Evolutionary conservation across 1,284 basidiomycete species (phyloP).

Genomic region (Ganoderma lingzhi): DNA sequence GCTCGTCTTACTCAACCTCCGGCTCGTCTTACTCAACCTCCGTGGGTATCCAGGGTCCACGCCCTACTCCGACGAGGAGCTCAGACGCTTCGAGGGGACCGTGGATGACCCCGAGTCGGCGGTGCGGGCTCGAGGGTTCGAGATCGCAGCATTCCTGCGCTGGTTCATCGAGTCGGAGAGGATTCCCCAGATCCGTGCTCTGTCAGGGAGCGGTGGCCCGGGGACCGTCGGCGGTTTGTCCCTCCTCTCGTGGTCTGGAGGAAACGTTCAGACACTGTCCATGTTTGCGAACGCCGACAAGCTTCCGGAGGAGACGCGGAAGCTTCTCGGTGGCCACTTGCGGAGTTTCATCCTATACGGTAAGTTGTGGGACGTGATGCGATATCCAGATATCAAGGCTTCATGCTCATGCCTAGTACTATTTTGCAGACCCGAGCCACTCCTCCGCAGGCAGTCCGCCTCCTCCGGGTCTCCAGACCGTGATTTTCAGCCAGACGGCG

Average conservation of each 20-base stretch:
- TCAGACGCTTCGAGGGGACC: conserved; percentile 18
- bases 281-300: conserved; percentile 36
- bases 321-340: conserved; percentile 30
- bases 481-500: neutral
- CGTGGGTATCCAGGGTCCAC: conserved; percentile 44
- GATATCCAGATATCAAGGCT: neutral
- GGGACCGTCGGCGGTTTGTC: conserved; percentile 34
- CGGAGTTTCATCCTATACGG: conserved; percentile 37
- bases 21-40: conserved; percentile 42
- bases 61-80: conserved; percentile 34
- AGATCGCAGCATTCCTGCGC: conserved; percentile 39
- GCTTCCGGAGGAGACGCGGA: conserved; percentile 28
- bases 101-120: conserved; percentile 21
- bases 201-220: neutral
- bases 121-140: conserved; percentile 32
- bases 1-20: conserved; percentile 42
- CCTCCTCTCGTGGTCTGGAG: conserved; percentile 40
- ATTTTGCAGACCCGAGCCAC: conserved; percentile 11
- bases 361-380: conserved; percentile 14
- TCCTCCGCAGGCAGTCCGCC: conserved; percentile 4
- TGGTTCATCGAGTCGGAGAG: conserved; percentile 37
- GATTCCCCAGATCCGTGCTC: conserved; percentile 28
- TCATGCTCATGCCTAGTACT: neutral
- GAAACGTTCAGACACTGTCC: conserved; percentile 28
- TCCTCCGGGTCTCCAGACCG: conserved; percentile 8